Conservation (phyloP, 2,329 filamentous ascomycete genomes). For the Plectosphaerella cucumerina region DNA sequence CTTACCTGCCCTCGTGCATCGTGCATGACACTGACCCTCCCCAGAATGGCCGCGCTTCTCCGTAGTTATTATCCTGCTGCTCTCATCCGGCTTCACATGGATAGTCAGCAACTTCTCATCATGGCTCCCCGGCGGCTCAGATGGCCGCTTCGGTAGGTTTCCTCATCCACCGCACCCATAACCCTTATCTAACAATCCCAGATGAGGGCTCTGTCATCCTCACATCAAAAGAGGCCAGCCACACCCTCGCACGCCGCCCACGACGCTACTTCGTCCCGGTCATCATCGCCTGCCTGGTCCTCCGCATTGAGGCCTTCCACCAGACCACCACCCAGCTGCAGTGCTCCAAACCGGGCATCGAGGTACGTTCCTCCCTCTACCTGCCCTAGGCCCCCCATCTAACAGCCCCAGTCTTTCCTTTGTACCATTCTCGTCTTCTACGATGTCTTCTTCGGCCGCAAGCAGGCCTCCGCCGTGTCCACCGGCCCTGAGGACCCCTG, state of each 20-base stretch:
- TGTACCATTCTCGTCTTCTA: slow-evolving; percentile 39
- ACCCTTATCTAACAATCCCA: slow-evolving; percentile 3
- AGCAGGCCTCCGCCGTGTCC: slow-evolving; percentile 18
- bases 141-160: slow-evolving; percentile 27
- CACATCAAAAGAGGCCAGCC: not conserved
- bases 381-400: not conserved
- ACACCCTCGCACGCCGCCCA: slow-evolving; percentile 38
- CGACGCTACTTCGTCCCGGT: slow-evolving; percentile 39
- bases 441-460: slow-evolving; percentile 40
- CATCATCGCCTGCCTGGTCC: slow-evolving; percentile 37
- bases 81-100: slow-evolving; percentile 38
- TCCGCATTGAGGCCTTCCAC: slow-evolving; percentile 45
- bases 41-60: slow-evolving; percentile 46
- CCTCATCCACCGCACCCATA: slow-evolving; percentile 12
- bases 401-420: slow-evolving; percentile 37
- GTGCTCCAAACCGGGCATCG: slow-evolving; percentile 45
- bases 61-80: slow-evolving; percentile 39
- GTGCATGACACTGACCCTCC: slow-evolving; percentile 10
- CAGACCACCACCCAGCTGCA: slow-evolving; percentile 42
- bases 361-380: slow-evolving; percentile 28
- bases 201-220: slow-evolving; percentile 7
- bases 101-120: slow-evolving; percentile 35
- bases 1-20: not conserved
- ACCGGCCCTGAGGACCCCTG: slow-evolving; percentile 40
- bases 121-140: slow-evolving; percentile 39